Evolutionary conservation across 2,329 filamentous ascomycete species (phyloP).

Genomic region (Rachicladosporium sp.): DNA sequence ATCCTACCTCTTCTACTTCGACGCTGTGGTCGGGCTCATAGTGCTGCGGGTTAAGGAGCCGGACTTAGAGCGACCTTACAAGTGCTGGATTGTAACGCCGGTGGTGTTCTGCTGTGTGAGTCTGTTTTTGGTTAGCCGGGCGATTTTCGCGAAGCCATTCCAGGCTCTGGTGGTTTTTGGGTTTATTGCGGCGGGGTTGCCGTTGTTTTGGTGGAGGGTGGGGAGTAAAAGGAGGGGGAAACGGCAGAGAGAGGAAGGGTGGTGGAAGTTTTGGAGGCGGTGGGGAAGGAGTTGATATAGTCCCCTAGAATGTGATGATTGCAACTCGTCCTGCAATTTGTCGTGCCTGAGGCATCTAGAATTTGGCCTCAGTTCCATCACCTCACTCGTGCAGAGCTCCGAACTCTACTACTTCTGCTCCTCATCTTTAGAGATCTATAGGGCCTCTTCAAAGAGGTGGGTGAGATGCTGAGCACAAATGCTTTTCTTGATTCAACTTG

Average conservation of each 20-base stretch:
- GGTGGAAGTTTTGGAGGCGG: slow-evolving; percentile 33
- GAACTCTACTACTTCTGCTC: no score
- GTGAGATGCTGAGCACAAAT: no score
- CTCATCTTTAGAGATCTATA: no score
- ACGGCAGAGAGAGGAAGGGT: slow-evolving; percentile 17
- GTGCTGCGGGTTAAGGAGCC: slow-evolving; percentile 81
- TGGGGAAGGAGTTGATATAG: slow-evolving; percentile 21
- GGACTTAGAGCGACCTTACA: slow-evolving; percentile 76
- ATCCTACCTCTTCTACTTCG: slow-evolving; percentile 93
- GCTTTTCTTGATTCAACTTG: no score
- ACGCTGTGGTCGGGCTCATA: slow-evolving; percentile 87
- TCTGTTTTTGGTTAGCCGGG: slow-evolving; percentile 76
- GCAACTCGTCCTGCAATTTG: no score
- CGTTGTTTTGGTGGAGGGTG: slow-evolving; percentile 82
- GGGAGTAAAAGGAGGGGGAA: slow-evolving; percentile 38
- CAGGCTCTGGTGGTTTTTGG: slow-evolving; percentile 79
- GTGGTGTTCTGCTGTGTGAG: slow-evolving; percentile 98
- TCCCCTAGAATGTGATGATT: no score
- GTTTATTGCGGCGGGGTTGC: slow-evolving; percentile 73
- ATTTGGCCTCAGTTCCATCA: no score
- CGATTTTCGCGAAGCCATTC: slow-evolving; percentile 79
- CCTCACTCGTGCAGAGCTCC: no score
- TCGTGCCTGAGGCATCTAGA: no score
- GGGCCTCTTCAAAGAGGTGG: no score
- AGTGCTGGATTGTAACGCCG: slow-evolving; percentile 91